Evolutionary conservation across 805 yeast species (phyloP).

Genomic region (Wickerhamomyces strasburgensis): DNA sequence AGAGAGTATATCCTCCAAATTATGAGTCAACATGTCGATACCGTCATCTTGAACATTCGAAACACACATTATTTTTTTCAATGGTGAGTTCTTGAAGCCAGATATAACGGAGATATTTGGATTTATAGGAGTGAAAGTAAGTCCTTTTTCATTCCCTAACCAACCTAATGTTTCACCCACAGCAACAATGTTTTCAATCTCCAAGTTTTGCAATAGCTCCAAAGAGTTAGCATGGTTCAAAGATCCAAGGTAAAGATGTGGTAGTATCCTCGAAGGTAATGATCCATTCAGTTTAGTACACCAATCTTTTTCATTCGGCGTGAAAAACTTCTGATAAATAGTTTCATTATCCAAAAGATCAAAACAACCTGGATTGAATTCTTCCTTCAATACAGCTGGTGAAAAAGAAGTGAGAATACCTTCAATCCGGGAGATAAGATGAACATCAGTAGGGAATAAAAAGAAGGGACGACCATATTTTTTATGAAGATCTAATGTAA

Average conservation of each 20-base stretch:
- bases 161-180: conserved; percentile 81
- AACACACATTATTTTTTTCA: conserved; percentile 44
- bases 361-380: conserved; percentile 11
- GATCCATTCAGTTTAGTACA: conserved; percentile 46
- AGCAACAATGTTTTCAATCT: conserved; percentile 70
- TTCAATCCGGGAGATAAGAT: conserved; percentile 60
- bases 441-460: conserved; percentile 72
- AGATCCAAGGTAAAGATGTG: conserved; percentile 83
- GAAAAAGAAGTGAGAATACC: conserved; percentile 54
- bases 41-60: conserved; percentile 88
- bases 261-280: conserved; percentile 77
- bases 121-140: conserved; percentile 16
- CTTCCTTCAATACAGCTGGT: conserved; percentile 32
- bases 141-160: conserved; percentile 32
- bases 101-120: conserved; percentile 16
- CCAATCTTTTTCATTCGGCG: conserved; percentile 25
- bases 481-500: conserved; percentile 57
- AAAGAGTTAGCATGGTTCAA: conserved; percentile 74
- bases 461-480: conserved; percentile 75
- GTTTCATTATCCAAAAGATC: conserved; percentile 24
- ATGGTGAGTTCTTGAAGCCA: conserved; percentile 16
- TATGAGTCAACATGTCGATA: conserved; percentile 63
- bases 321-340: conserved; percentile 31
- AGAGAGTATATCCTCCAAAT: conserved; percentile 58
- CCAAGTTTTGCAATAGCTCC: conserved; percentile 55